Conservation (phyloP, 495 filamentous ascomycete genomes). For the Cairneyella variabilis region DNA sequence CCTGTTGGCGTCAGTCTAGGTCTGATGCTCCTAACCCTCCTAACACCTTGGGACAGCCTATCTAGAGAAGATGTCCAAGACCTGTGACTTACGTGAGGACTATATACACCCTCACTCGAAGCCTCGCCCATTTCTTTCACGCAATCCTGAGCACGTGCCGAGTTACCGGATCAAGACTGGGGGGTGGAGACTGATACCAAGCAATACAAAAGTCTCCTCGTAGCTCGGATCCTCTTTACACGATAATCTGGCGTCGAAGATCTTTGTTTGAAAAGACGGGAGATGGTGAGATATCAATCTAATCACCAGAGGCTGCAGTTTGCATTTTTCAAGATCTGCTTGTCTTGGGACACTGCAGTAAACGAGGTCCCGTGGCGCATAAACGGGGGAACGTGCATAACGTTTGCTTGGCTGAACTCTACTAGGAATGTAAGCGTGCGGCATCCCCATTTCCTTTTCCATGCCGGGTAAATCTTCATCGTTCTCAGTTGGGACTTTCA, state of each 20-base stretch:
- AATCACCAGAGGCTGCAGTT: neutral
- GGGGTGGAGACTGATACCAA: neutral
- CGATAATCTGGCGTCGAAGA: neutral
- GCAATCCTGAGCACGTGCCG: neutral
- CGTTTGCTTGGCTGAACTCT: too few relatives aligned
- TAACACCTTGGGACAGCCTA: neutral
- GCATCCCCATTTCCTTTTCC: too few relatives aligned
- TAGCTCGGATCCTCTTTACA: neutral
- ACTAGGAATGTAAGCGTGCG: too few relatives aligned
- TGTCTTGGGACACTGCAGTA: neutral
- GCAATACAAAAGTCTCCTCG: neutral
- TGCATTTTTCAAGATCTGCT: neutral
- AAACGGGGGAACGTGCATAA: too few relatives aligned
- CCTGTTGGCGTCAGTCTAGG: neutral
- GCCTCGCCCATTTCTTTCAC: neutral
- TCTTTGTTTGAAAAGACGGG: neutral
- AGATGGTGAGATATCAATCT: neutral
- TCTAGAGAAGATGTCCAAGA: neutral
- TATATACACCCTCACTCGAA: neutral
- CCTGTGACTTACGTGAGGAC: neutral
- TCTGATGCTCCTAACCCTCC: neutral
- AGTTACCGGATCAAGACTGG: neutral
- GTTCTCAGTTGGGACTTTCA: too few relatives aligned
- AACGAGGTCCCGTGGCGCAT: neutral
- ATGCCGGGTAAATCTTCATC: too few relatives aligned